Conservation (phyloP, 2,329 filamentous ascomycete species). For the Colletotrichum cuscutae region DNA sequence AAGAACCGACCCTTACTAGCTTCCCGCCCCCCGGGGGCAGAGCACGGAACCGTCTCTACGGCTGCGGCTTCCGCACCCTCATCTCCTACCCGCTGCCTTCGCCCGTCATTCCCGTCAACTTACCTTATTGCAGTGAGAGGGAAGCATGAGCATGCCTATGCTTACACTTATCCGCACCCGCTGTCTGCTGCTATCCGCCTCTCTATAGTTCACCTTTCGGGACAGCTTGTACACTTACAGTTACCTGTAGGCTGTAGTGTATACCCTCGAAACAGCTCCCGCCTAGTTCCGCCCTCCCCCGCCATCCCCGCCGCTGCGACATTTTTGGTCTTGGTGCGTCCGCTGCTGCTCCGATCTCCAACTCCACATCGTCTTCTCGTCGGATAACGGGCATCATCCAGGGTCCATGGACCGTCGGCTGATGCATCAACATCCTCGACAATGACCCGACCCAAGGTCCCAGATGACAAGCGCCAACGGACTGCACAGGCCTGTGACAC, state of each 20-base stretch:
- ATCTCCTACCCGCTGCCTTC: constrained; percentile 8
- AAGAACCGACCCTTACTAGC: constrained; percentile 30
- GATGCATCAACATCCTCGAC: constrained; percentile 38
- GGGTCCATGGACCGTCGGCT: constrained; percentile 27
- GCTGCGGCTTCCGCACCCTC: constrained; percentile 12
- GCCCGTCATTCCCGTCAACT: background rate
- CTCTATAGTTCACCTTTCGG: constrained; percentile 20
- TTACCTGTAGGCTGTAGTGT: constrained; percentile 12
- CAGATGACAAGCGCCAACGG: constrained; percentile 69
- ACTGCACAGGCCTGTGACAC: constrained; percentile 72
- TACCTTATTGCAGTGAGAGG: background rate
- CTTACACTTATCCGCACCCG: background rate
- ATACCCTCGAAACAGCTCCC: constrained; percentile 24
- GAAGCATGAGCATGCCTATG: constrained; percentile 16
- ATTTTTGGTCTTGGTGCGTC: constrained; percentile 5
- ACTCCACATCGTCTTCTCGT: constrained; percentile 25
- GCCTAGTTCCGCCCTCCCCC: constrained; percentile 17
- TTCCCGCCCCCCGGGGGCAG: constrained; percentile 8
- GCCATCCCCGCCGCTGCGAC: constrained; percentile 23
- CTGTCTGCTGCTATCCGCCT: constrained; percentile 26
- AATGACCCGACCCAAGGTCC: constrained; percentile 66
- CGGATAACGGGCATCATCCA: constrained; percentile 34
- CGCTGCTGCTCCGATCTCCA: constrained; percentile 14
- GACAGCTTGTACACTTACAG: constrained; percentile 21
- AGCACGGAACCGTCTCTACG: constrained; percentile 5